Base-by-base conservation (phyloP, 768 basidiomycete species). In the Coprinopsis marcescibilis region DNA sequence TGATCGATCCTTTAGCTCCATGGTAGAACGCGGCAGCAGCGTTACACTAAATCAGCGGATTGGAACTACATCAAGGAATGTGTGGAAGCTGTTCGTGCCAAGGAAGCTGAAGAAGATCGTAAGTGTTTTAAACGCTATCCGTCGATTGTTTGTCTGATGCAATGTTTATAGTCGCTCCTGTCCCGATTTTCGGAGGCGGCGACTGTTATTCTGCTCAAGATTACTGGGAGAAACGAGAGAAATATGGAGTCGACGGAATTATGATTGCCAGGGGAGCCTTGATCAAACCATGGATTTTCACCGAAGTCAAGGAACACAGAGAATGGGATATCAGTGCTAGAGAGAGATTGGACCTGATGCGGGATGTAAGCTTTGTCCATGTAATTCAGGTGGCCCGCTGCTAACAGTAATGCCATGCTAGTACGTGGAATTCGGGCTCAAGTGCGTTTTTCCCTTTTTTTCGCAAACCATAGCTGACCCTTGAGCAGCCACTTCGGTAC, bases 161-260 rank as follows among this genome's bases (percentile, higher is more conserved):
- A 43, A 42, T 8, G 4, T 39, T 14, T 20, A 13, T 52, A 89
- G 87, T 94, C 12, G 73, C 83, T 0, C 77, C 86, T 0, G 73
- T 97, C n/a, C 94, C 94, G 0, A 93, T 99, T 36, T 95, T 97
- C 53, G 96, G 96, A 6, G 92, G 92, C 21, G 96, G 96, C 0
- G 96, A 99, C 60, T 89, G 86, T 53, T 99, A 88, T 69, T 94
- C 92, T 2, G 80, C 88, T 4, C 71, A 85, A 48, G 84, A 79
- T 48, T 94, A 94, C 62, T 88, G 86, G 79, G 65, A 77, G 13
- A 78, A 78, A 36, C 75, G 93, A 24, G 81, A 90, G 35, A 61
- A 69, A n/a, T 81, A 77, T 21, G 90, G 90, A 3, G 92, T 96
- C 0, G 94, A 97, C 59, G 93, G 94, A 4, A 73, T 97, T 35